A percentile compares a stretch with the other conserved stretches of the same genome.
phyloP scores from a whole-genome alignment of 441 rosid genomes.

The Macaranga tanarius region DNA sequence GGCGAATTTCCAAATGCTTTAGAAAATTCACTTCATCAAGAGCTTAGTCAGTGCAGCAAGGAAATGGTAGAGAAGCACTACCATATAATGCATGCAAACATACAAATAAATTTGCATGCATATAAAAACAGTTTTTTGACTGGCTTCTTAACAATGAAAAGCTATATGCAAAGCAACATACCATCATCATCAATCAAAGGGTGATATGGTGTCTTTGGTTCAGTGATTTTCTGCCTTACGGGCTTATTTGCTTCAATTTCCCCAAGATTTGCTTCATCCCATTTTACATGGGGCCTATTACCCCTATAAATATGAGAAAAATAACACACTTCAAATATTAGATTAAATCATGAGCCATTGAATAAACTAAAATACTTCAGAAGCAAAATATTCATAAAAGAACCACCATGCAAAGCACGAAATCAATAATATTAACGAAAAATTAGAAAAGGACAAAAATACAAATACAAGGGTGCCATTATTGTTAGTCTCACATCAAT shows the following conservation, averaged over 20 bases:
- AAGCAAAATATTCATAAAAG: background rate
- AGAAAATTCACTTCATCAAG: conserved; percentile 1
- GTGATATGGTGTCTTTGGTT: conserved; percentile 97
- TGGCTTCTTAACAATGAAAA: background rate
- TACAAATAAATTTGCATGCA: background rate
- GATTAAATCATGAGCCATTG: conserved; percentile 11
- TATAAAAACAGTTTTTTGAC: background rate
- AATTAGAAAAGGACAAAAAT: background rate
- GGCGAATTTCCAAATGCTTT: conserved; percentile 1
- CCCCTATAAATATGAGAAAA: conserved; percentile 17
- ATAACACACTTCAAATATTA: conserved; percentile 21
- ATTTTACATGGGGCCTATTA: conserved; percentile 63
- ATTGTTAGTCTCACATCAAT: background rate
- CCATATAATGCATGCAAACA: background rate
- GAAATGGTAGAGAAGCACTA: conserved; percentile 1
- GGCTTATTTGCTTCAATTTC: conserved; percentile 98
- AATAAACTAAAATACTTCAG: background rate
- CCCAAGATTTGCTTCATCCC: conserved; percentile 83
- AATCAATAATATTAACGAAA: background rate
- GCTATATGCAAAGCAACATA: conserved; percentile 32
- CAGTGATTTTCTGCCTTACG: conserved; percentile 95
- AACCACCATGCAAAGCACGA: background rate
- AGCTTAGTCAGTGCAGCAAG: background rate
- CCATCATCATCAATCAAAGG: conserved; percentile 94
- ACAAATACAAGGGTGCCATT: background rate